These are phyloP conservation scores for Phanerochaete sordida DNA, from an alignment of 768 basidiomycete genomes.

Conservation along the genomic window DNA sequence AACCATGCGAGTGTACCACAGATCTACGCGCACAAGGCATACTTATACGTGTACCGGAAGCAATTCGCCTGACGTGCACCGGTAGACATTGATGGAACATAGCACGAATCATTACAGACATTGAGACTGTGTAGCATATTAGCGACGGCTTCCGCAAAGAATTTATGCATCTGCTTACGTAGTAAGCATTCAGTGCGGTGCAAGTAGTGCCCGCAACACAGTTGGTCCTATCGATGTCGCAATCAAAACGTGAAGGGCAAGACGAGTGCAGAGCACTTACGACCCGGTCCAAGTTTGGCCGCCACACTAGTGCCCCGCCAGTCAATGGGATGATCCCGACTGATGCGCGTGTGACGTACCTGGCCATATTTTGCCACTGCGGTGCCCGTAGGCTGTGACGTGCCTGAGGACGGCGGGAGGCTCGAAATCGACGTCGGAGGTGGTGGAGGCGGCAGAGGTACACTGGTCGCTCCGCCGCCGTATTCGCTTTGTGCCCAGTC, in stretches of 20 bases:
- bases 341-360: background rate
- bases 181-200: conserved; percentile 7
- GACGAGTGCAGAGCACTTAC: background rate
- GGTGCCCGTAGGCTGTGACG: background rate
- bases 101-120: conserved; percentile 1
- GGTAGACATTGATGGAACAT: background rate
- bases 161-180: background rate
- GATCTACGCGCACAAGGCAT: no score
- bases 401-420: background rate
- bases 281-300: conserved; percentile 2
- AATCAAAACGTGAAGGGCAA: background rate
- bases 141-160: background rate
- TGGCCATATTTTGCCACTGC: conserved; percentile 5
- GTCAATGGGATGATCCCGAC: background rate
- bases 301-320: conserved; percentile 8
- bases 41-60: no score
- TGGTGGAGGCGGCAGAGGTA: background rate
- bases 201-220: conserved; percentile 8
- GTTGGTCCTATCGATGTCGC: background rate
- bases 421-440: background rate
- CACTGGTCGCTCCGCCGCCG: background rate
- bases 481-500: conserved; percentile 9
- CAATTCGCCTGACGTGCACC: no score
- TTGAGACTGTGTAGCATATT: conserved; percentile 1
- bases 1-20: no score